These are phyloP conservation scores for Talaromyces liani DNA, from an alignment of 495 filamentous ascomycete genomes.

Conservation along the genomic window DNA sequence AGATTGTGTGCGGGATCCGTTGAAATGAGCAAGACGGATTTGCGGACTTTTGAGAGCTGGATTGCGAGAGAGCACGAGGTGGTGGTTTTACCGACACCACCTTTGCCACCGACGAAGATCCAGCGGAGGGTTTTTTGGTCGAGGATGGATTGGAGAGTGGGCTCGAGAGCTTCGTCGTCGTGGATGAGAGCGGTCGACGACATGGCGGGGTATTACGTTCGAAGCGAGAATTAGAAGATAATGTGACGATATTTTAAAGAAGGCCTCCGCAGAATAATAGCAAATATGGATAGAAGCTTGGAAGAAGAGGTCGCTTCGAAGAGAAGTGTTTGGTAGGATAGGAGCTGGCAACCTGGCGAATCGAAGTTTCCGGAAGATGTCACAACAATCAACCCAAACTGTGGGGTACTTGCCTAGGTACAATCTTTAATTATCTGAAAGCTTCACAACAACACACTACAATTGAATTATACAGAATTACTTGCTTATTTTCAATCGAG, in stretches of 20 bases:
- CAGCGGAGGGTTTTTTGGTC: constrained; percentile 92
- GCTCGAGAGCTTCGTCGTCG: constrained; percentile 78
- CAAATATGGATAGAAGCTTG: background rate
- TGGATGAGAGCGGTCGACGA: constrained; percentile 56
- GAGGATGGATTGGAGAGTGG: constrained; percentile 87
- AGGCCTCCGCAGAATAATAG: background rate
- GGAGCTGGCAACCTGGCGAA: background rate
- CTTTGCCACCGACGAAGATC: constrained; percentile 99
- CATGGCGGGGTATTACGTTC: constrained; percentile 36
- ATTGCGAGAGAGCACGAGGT: constrained; percentile 97
- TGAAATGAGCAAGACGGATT: constrained; percentile 93
- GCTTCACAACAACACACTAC: too few species aligned
- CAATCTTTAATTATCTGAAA: background rate
- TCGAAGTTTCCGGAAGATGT: constrained; percentile 27
- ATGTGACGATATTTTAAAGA: background rate
- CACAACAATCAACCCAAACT: background rate
- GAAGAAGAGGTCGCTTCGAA: background rate
- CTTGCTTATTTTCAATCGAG: too few species aligned
- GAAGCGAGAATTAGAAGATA: background rate
- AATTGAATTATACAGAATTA: too few species aligned
- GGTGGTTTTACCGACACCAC: constrained; percentile 98
- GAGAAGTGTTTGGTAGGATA: constrained; percentile 6
- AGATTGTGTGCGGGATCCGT: constrained; percentile 99
- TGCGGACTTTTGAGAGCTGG: constrained; percentile 92
- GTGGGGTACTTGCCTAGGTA: background rate